Conservation (phyloP, 169 alveolate genomes). For the Plasmodium malariae region DNA sequence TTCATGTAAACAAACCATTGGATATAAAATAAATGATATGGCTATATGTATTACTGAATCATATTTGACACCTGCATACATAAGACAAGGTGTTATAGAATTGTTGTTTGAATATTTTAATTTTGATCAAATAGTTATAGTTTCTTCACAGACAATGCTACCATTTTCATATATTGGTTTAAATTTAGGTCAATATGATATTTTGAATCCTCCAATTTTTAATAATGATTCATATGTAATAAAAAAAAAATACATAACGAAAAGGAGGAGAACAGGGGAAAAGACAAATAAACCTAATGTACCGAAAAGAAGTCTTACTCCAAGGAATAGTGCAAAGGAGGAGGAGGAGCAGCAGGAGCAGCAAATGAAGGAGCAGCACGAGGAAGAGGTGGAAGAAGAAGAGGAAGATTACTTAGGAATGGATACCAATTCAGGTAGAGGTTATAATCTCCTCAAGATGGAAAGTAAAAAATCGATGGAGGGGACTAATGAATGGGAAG, state of each 20-base stretch:
- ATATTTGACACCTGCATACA: constrained; percentile 87
- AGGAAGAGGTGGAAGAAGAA: not conserved
- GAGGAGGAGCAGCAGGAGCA: not conserved
- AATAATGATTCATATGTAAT: not conserved
- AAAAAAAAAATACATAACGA: constrained; percentile 2
- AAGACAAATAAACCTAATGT: not conserved
- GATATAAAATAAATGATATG: constrained; percentile 67
- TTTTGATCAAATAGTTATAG: constrained; percentile 80
- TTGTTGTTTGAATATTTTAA: constrained; percentile 87
- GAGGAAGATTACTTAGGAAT: not conserved
- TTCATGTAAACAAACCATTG: constrained; percentile 51
- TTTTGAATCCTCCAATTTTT: constrained; percentile 67
- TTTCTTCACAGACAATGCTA: constrained; percentile 87
- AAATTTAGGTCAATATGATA: constrained; percentile 80
- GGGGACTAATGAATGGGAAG: no score
- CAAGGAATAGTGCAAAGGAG: not conserved
- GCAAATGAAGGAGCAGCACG: not conserved
- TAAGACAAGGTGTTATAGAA: constrained; percentile 89
- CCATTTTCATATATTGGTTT: constrained; percentile 83
- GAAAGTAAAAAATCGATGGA: not conserved
- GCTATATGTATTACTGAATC: constrained; percentile 87
- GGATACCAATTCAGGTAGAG: no score
- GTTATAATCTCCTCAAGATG: not conserved
- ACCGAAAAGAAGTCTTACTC: not conserved
- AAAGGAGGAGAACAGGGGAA: constrained; percentile 4